phyloP scores from a whole-genome alignment of 805 yeast genomes.

The Saturnispora zaruensis region DNA sequence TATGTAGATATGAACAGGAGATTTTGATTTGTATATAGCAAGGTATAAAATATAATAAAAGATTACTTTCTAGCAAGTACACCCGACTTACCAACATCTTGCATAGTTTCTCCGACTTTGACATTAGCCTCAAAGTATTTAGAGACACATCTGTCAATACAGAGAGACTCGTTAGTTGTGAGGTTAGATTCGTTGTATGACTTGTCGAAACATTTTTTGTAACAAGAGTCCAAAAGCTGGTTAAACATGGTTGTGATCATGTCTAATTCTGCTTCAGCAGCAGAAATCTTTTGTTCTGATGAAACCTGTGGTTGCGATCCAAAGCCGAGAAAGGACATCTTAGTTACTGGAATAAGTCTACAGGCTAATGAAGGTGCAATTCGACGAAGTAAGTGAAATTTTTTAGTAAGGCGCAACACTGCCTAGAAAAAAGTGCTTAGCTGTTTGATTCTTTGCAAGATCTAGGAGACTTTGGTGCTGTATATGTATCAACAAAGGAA shows the following conservation, averaged over 20 bases:
- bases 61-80: conserved; percentile 19
- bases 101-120: conserved; percentile 74
- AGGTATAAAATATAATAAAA: neutral
- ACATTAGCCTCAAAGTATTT: conserved; percentile 92
- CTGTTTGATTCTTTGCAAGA: neutral
- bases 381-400: conserved; percentile 2
- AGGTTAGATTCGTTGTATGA: conserved; percentile 65
- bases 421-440: neutral
- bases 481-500: too few species aligned
- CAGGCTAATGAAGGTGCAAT: neutral
- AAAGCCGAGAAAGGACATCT: conserved; percentile 66
- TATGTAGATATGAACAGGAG: conserved; percentile 8
- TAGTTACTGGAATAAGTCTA: neutral
- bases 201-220: conserved; percentile 69
- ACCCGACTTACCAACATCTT: conserved; percentile 31
- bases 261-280: conserved; percentile 96
- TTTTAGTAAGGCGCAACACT: neutral
- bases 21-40: conserved; percentile 2
- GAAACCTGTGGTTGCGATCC: conserved; percentile 64
- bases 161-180: conserved; percentile 70
- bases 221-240: conserved; percentile 79
- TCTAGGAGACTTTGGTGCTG: neutral
- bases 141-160: conserved; percentile 93
- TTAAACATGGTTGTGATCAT: conserved; percentile 98
- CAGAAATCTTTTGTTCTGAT: conserved; percentile 68